A percentile compares a stretch with the other conserved stretches of the same genome.
These are phyloP conservation scores for Penicillium cinerascens DNA, from an alignment of 495 filamentous ascomycete species.

Conservation along the genomic window DNA sequence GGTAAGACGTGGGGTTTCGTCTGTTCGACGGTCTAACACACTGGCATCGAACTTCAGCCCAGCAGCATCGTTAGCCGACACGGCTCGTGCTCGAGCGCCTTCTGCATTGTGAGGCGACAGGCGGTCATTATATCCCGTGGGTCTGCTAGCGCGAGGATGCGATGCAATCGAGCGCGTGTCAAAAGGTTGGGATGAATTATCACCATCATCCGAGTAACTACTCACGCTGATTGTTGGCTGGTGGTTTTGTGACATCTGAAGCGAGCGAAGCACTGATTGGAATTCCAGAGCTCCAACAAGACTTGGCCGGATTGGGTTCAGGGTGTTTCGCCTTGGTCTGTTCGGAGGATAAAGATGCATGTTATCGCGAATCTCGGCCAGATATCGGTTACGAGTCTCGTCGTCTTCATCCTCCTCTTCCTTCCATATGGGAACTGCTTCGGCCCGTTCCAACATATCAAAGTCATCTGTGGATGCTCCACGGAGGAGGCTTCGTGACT, in stretches of 20 bases:
- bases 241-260: conserved; percentile 71
- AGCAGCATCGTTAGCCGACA: conserved; percentile 62
- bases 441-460: conserved; percentile 63
- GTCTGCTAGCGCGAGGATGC: conserved; percentile 38
- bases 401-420: conserved; percentile 61
- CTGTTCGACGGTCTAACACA: conserved; percentile 17
- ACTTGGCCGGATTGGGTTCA: conserved; percentile 85
- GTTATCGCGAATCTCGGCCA: conserved; percentile 83
- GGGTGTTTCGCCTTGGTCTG: conserved; percentile 66
- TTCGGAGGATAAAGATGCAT: conserved; percentile 76
- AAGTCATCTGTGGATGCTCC: conserved; percentile 64
- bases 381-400: conserved; percentile 63
- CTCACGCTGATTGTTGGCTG: conserved; percentile 63
- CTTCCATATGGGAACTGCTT: conserved; percentile 39
- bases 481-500: conserved; percentile 49
- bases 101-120: conserved; percentile 31
- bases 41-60: conserved; percentile 41
- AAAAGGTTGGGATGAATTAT: conserved; percentile 39
- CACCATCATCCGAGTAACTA: conserved; percentile 68
- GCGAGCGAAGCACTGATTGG: conserved; percentile 75
- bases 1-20: conserved; percentile 25
- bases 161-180: conserved; percentile 47
- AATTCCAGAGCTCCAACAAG: conserved; percentile 94
- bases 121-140: conserved; percentile 21
- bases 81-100: conserved; percentile 51